Conservation (phyloP, 2,329 filamentous ascomycete genomes). For the Fusarium sp. region DNA sequence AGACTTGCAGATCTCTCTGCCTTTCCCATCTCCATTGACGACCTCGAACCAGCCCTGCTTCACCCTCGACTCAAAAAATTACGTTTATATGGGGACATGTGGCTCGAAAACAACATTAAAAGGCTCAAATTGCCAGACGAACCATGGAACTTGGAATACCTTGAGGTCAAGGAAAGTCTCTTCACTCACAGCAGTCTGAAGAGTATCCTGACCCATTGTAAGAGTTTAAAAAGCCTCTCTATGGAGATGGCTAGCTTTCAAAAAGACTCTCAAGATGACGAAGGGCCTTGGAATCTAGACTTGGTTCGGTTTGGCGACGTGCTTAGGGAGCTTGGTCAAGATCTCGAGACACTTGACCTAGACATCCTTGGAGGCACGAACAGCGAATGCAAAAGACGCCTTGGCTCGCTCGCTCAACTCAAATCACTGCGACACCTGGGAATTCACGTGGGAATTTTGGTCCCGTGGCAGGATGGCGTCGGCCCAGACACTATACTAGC, state of each 20-base stretch:
- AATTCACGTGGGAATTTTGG: neutral
- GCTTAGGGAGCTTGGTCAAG: neutral
- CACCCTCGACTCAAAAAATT: neutral
- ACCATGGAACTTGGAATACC: neutral
- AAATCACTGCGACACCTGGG: neutral
- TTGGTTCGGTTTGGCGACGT: neutral
- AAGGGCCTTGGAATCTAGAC: neutral
- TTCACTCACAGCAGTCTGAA: neutral
- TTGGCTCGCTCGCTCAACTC: neutral
- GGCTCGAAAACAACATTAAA: neutral
- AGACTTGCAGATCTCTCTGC: neutral
- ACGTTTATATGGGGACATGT: neutral
- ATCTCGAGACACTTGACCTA: neutral
- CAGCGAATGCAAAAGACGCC: neutral
- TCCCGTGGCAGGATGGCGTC: neutral
- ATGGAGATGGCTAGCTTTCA: neutral
- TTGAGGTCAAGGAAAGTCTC: slow-evolving; percentile 1
- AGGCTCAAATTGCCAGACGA: neutral
- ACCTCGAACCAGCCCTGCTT: neutral
- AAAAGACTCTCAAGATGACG: neutral
- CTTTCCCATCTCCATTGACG: neutral
- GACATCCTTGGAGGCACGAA: neutral
- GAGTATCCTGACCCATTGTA: neutral
- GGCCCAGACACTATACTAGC: neutral
- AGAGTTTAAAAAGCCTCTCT: neutral